phyloP scores from a whole-genome alignment of 768 basidiomycete genomes.

The Pleurotus tuber-regium region DNA sequence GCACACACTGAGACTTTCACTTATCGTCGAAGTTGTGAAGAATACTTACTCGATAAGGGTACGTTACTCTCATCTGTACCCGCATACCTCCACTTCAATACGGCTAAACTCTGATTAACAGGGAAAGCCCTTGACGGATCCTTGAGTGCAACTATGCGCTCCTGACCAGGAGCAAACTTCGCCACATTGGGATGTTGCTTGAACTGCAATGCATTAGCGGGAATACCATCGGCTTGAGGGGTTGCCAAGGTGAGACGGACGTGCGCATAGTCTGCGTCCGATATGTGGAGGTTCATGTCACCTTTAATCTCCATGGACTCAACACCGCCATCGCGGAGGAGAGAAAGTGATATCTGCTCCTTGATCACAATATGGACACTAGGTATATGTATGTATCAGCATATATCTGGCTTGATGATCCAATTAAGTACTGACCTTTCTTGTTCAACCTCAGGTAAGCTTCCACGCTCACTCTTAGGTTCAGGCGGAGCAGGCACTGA shows the following conservation, averaged over 20 bases:
- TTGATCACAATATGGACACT: conserved; percentile 88
- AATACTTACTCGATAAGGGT: conserved; percentile 79
- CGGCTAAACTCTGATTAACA: conserved; percentile 80
- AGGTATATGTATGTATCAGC: conserved; percentile 1
- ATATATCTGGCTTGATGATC: neutral
- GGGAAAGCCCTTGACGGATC: conserved; percentile 84
- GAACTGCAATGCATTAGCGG: conserved; percentile 74
- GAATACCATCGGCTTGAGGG: conserved; percentile 45
- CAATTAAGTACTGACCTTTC: conserved; percentile 60
- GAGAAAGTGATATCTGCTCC: conserved; percentile 76
- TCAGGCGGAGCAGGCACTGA: conserved; percentile 20
- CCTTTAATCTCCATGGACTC: conserved; percentile 90
- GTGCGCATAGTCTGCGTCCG: conserved; percentile 71
- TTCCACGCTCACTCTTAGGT: conserved; percentile 51
- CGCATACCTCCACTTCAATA: conserved; percentile 90
- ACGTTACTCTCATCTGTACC: conserved; percentile 91
- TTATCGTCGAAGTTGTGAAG: too few relatives aligned
- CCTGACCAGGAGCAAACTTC: conserved; percentile 70
- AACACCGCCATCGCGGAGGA: conserved; percentile 89
- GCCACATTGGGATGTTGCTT: conserved; percentile 96
- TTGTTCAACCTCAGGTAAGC: conserved; percentile 69
- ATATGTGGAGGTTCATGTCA: conserved; percentile 88
- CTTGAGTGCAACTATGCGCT: conserved; percentile 73
- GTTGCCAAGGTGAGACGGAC: conserved; percentile 66
- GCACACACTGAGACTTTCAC: too few relatives aligned